Base-by-base conservation (phyloP, 2,329 filamentous ascomycete species). In the Sclerotinia subarctica region DNA sequence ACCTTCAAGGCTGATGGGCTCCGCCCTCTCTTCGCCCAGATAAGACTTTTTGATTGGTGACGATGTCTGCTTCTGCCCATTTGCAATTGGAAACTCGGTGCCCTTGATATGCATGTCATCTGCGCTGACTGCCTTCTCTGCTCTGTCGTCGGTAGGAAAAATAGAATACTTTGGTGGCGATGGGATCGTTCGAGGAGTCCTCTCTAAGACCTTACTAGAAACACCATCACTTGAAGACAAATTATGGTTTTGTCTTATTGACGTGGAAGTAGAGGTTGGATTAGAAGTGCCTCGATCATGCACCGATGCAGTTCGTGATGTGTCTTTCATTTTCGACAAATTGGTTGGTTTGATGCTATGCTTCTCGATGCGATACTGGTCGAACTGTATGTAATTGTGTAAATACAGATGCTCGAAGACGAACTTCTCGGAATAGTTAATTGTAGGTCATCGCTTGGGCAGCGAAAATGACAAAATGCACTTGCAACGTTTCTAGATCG, bases 1-100 rank as follows among this genome's bases (percentile, higher is more conserved):
- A 13, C 69, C 72, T 26, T 75, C 69, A 8, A 76, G 67, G 59
- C 70, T 73, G 5, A 70, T 69, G 38, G 54, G 54, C 49, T 66
- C 51, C 49, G 35, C 52, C 57, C 46, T 49, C 49, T 29, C 68
- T n/a, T 46, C 63, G 26, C 59, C 32, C 8, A 66, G 19, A n/a
- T 63, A 63, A 8, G 47, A 46, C 21, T 49, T 38, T 42, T 67
- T 54, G 26, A 44, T 38, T 63, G 59, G 17, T 2, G 59, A 63
- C 3, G 46, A 51, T 6, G n/a, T 1, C 24, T 51, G 46, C 32
- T 63, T 63, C 46, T 63, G 59, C 5, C 29, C 46, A 10, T 51
- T 11, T 63, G n/a, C 32, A 21, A 21, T 26, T n/a, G 29, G 46
- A 26, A 63, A 51, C 15, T 38, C 26, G 59, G 21, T 38, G 2